Base-by-base conservation (phyloP, 805 yeast species). In the Komagataella pastoris region DNA sequence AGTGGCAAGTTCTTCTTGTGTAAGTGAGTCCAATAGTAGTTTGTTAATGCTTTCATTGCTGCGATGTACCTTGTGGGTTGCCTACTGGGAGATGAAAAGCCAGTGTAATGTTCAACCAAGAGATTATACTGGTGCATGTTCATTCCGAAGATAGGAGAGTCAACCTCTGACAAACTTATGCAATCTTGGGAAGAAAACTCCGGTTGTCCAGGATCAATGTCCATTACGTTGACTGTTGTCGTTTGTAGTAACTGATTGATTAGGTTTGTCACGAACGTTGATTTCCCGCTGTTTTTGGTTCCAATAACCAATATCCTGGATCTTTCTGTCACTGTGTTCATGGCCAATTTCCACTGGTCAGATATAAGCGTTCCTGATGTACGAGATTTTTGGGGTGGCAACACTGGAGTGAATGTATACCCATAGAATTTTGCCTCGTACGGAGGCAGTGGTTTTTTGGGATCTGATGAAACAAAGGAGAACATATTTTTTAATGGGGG, bases 191-290 rank as follows among this genome's bases (percentile, higher is more conserved):
- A 69, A 0, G 89, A 80, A 55, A 74, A 80, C 58, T 86, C 95
- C 0, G 95, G 80, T 61, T 89, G 96, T 0, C 95, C 96, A 0
- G 97, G 96, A 61, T 90, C 98, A 1, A 88, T 61, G 58, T 90
- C 97, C 46, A 90, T 57, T 44, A 81, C 75, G 18, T 75, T 71
- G 2, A 82, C 65, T 0, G 67, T 61, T 0, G 61, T 52, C 1
- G 57, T 53, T 6, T 59, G 52, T 3, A 77, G 59, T 1, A 80
- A 57, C 19, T 66, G 66, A 57, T 86, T 85, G 3, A 78, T 52
- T 5, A 88, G 61, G 2, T 78, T 54, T 55, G 79, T 75, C 10
- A 80, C 63, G 48, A 85, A 72, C 0, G 95, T 83, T 1, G 96
- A 84, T 60, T 89, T 89, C 1, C 97, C 97, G 1, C 88, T 75